These are phyloP conservation scores for Xylaria sp. DNA, from an alignment of 2,329 filamentous ascomycete species.

Conservation along the genomic window DNA sequence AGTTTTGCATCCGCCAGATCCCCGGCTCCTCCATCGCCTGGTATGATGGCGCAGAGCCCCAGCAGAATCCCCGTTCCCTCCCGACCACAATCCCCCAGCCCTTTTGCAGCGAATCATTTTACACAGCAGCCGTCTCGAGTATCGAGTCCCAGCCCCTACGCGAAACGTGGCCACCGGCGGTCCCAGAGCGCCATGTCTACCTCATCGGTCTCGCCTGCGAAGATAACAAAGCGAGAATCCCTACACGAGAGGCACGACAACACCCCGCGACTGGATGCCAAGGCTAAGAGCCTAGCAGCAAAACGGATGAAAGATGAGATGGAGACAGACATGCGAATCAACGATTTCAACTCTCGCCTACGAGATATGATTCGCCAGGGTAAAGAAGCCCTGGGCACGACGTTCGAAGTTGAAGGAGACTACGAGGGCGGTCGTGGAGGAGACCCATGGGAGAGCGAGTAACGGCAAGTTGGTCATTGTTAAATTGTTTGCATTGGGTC, in stretches of 20 bases:
- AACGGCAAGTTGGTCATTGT: conserved; percentile 6
- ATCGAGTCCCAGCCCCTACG: conserved; percentile 44
- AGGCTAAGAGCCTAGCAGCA: conserved; percentile 80
- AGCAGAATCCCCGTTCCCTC: conserved; percentile 57
- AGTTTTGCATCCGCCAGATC: conserved; percentile 64
- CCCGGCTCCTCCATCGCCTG: conserved; percentile 43
- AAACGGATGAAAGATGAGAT: conserved; percentile 77
- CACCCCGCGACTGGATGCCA: conserved; percentile 66
- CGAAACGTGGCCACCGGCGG: conserved; percentile 53
- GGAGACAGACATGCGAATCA: conserved; percentile 81
- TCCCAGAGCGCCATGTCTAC: conserved; percentile 58
- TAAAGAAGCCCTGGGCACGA: conserved; percentile 83
- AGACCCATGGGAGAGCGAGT: conserved; percentile 54
- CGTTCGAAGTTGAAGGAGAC: conserved; percentile 68
- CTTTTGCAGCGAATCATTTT: conserved; percentile 37
- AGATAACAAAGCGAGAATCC: conserved; percentile 38
- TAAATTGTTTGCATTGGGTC: neutral
- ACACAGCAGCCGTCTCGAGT: conserved; percentile 43
- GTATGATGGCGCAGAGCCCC: conserved; percentile 42
- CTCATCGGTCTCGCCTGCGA: conserved; percentile 48
- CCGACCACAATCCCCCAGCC: conserved; percentile 44
- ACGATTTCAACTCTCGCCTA: conserved; percentile 80
- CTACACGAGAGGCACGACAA: conserved; percentile 45
- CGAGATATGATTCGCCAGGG: conserved; percentile 90
- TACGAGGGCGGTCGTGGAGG: conserved; percentile 42